Evolutionary conservation across 2,329 filamentous ascomycete species (phyloP), one percentile per base, ranked within the genome.

Genomic region (Ilyonectria sp.): DNA sequence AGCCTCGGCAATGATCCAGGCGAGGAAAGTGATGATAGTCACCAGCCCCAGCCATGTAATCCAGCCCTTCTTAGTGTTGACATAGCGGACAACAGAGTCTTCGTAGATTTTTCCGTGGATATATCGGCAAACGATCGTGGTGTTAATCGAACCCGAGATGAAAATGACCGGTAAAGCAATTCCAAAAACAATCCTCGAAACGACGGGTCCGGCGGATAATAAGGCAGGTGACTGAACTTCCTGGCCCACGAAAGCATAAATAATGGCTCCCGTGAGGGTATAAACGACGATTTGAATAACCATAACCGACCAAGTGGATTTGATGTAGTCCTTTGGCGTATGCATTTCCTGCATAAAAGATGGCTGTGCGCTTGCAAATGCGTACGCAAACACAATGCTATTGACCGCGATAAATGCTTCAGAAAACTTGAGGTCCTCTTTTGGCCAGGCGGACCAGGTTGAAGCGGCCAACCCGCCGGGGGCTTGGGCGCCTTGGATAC

Each of bases 21-120:
- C 50, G 8, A 37, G 1, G 19, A 53, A 6, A 21, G 50, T 53
- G 7, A 53, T 53, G 11, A 35, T 19, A n/a, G 50, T 2, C n/a
- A 53, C 50, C 2, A 53, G n/a, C 8, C n/a, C 31, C 26, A 35
- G n/a, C 50, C 50, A 53, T 15, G 50, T 53, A n/a, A 53, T 35
- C 50, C 50, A 53, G n/a, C 50, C 50, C 21, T 53, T 53, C 50
- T 37, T 53, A 6, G 50, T 53, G 19, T 53, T 53, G n/a, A 53
- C 50, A 35, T 53, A 53, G 10, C 50, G 50, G 19, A 53, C 50
- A 53, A 53, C 31, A 1, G 50, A 53, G n/a, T 53, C n/a, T 21
- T 35, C 21, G 10, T 53, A 53, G 5, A 53, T 11, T 2, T 53
- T 53, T 15, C 50, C 50, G 11, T 53, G 50, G n/a, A 53, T 53